Percentiles rank a stretch among this genome's conserved stretches.
Conservation (phyloP, 1,139 yeast species). For the Taphrina flavorubra region DNA sequence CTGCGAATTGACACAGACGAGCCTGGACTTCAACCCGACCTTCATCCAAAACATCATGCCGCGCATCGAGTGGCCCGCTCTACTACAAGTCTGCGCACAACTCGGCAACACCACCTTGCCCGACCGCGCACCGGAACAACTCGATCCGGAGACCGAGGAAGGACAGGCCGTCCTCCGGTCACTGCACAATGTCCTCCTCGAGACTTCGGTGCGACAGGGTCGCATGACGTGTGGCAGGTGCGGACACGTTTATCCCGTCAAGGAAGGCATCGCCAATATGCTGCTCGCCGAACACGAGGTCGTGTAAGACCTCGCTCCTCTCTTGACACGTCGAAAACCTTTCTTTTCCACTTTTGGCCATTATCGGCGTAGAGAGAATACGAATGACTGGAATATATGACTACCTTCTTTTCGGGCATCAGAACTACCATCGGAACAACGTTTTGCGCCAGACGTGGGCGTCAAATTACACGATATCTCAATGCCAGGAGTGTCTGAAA, state of each 20-base stretch:
- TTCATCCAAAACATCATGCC: slow-evolving; percentile 78
- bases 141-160: slow-evolving; percentile 58
- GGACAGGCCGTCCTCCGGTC: slow-evolving; percentile 68
- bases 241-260: slow-evolving; percentile 83
- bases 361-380: too few relatives aligned
- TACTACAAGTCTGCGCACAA: slow-evolving; percentile 74
- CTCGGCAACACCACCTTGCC: slow-evolving; percentile 75
- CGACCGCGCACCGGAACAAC: slow-evolving; percentile 65
- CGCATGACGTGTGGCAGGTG: slow-evolving; percentile 87
- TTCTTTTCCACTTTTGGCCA: too few relatives aligned
- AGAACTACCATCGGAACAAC: too few relatives aligned
- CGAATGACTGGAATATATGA: too few relatives aligned
- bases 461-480: too few relatives aligned
- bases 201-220: slow-evolving; percentile 86
- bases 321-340: too few relatives aligned
- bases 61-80: slow-evolving; percentile 86
- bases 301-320: slow-evolving; percentile 9
- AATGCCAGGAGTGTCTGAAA: too few relatives aligned
- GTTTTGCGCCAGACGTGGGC: too few relatives aligned
- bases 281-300: slow-evolving; percentile 81
- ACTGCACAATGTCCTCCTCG: slow-evolving; percentile 76
- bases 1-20: slow-evolving; percentile 74
- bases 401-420: too few relatives aligned
- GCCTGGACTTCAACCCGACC: slow-evolving; percentile 81
- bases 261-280: slow-evolving; percentile 92